Conservation (phyloP, 148 eudicot genomes). For the Bassia scoparia region DNA sequence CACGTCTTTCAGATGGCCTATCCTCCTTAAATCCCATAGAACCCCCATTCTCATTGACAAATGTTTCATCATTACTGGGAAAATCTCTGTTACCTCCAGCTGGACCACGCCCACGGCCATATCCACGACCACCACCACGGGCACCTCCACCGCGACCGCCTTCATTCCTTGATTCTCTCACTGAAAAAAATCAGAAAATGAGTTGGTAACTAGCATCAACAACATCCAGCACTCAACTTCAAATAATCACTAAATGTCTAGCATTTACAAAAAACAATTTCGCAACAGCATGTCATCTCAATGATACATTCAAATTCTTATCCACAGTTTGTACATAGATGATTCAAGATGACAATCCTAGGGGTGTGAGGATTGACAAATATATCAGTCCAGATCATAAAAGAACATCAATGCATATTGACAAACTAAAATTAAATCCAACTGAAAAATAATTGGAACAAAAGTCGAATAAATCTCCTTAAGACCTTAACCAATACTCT, state of each 20-base stretch:
- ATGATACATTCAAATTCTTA: no score
- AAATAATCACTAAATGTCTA: no score
- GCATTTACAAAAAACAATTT: no score
- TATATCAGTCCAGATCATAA: neutral
- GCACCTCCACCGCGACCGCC: conserved; percentile 53
- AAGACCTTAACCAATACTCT: no score
- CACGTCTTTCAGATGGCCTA: conserved; percentile 46
- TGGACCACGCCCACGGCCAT: conserved; percentile 50
- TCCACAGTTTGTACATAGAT: no score
- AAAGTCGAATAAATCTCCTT: neutral
- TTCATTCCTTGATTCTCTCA: conserved; percentile 58
- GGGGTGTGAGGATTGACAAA: neutral
- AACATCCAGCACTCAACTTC: no score
- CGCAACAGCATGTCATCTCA: no score
- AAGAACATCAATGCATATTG: neutral
- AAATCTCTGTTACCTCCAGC: conserved; percentile 48
- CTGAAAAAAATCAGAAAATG: conserved; percentile 24
- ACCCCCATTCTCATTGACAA: conserved; percentile 39
- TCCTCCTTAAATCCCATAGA: conserved; percentile 44
- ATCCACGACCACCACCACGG: conserved; percentile 48
- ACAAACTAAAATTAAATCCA: neutral
- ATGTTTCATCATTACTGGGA: conserved; percentile 32
- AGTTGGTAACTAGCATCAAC: no score
- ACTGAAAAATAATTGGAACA: neutral
- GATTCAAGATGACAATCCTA: no score